Percentiles rank a stretch among this genome's conserved stretches.
These are phyloP conservation scores for Lactarius evosmus DNA, from an alignment of 768 basidiomycete genomes.

Conservation along the genomic window DNA sequence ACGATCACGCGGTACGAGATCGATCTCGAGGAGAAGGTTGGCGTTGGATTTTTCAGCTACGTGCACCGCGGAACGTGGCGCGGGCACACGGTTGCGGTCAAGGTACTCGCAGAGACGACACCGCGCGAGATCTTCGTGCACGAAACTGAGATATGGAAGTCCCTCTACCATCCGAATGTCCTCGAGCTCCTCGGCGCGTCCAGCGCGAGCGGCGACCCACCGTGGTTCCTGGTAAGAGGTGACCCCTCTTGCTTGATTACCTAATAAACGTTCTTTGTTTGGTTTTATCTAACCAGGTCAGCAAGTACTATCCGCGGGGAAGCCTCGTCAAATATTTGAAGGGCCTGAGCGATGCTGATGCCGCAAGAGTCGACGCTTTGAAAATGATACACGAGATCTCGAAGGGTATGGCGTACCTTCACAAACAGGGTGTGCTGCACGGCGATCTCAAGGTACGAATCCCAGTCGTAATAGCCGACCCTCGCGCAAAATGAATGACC, in stretches of 20 bases:
- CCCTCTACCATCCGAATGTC: constrained; percentile 64
- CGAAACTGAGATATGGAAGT: constrained; percentile 71
- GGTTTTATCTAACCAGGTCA: constrained; percentile 40
- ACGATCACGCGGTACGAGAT: constrained; percentile 83
- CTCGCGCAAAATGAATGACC: not conserved
- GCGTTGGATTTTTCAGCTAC: constrained; percentile 71
- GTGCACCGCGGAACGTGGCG: constrained; percentile 79
- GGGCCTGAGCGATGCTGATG: constrained; percentile 26
- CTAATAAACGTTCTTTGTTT: not conserved
- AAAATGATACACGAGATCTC: constrained; percentile 71
- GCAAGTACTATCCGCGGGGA: constrained; percentile 66
- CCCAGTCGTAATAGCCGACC: not conserved
- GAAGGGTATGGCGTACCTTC: constrained; percentile 79
- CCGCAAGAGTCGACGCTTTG: constrained; percentile 46
- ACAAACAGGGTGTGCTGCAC: constrained; percentile 64
- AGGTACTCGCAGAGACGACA: constrained; percentile 61
- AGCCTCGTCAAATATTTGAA: constrained; percentile 60
- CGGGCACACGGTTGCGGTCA: constrained; percentile 62
- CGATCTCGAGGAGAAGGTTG: constrained; percentile 64
- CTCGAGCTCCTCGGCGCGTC: constrained; percentile 76
- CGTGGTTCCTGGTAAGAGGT: constrained; percentile 57
- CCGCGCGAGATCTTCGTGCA: constrained; percentile 62
- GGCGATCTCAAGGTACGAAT: constrained; percentile 71
- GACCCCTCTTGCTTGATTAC: constrained; percentile 25
- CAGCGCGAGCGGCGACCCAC: constrained; percentile 61